These are phyloP conservation scores for Mycena metata DNA, from an alignment of 768 basidiomycete species.

Conservation along the genomic window DNA sequence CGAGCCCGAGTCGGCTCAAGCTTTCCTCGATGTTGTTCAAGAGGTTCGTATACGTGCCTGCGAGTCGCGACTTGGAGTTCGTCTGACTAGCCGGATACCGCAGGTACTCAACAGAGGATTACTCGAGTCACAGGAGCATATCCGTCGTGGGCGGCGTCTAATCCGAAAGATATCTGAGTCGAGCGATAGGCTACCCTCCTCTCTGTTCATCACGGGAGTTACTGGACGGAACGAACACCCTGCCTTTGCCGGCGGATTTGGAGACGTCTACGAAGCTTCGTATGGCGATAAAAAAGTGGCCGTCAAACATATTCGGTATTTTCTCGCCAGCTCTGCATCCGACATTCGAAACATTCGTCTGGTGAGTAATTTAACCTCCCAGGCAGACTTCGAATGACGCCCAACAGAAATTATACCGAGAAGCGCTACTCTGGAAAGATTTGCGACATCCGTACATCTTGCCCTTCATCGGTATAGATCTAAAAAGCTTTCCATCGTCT, in stretches of 20 bases:
- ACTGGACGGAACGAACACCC: conserved; percentile 23
- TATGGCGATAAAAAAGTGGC: neutral
- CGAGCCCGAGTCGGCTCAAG: conserved; percentile 4
- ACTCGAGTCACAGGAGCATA: conserved; percentile 1
- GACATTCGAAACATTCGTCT: no score
- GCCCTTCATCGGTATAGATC: conserved; percentile 48
- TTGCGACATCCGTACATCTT: conserved; percentile 47
- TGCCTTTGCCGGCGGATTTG: conserved; percentile 38
- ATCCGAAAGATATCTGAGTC: conserved; percentile 35
- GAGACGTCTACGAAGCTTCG: conserved; percentile 36
- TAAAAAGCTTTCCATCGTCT: conserved; percentile 39
- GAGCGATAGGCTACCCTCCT: conserved; percentile 31
- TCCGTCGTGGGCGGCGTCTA: conserved; percentile 26
- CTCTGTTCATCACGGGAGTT: no score
- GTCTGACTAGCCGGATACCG: neutral
- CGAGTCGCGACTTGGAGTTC: neutral
- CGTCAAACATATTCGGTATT: neutral
- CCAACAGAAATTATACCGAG: no score
- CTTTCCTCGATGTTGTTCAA: conserved; percentile 28
- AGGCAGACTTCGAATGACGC: no score
- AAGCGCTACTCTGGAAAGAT: conserved; percentile 40
- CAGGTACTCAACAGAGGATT: conserved; percentile 8
- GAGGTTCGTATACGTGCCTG: neutral
- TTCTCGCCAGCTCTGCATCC: no score
- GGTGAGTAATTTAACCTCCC: no score